Base-by-base conservation (phyloP, 2,329 filamentous ascomycete genomes). In the Metarhizium sp. region DNA sequence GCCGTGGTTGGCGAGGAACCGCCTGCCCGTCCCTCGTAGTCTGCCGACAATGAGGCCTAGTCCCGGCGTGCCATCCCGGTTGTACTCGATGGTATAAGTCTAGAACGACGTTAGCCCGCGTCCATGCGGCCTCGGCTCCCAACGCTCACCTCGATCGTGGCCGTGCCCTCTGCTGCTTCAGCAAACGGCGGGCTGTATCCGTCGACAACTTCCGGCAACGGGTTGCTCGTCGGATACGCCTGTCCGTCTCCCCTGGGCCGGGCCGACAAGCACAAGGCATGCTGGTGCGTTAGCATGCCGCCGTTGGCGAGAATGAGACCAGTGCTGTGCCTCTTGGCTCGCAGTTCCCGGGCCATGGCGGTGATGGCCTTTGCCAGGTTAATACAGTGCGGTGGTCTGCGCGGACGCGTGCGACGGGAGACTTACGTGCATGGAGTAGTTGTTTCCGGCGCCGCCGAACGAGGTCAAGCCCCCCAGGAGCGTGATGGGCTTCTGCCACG, bases 361-460 rank as follows among this genome's bases (percentile, higher is more conserved):
- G 76, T 79, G 32, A 84, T 74, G 6, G 66, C 64, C 65, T 67
- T 16, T 25, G 29, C 18, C 43, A 53, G 11, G 5, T 2, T 6
- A 6, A 11, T 11, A 13, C 2, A 7, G 53, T 29, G 49, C 13
- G 14, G 2, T 0, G n/a, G 32, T 2, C 32, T 34, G 32, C 32
- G 32, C 10, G 32, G 32, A 34, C 46, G 79, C 72, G 72, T 7
- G 34, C 4, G 6, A 0, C 0, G 11, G n/a, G 20, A 6, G 40
- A 67, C 71, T 63, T 66, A 79, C 82, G 69, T 88, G 84, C 77
- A 87, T 82, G 0, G 81, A 85, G 57, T 88, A 88, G 54, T 87
- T 87, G 59, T 88, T 88, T 0, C 85, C 85, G 6, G 85, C 85
- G 0, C 85, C 85, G 0, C 85, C 85, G 57, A 88, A 88, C 1